Evolutionary conservation across 768 basidiomycete species (phyloP), one percentile per base, ranked within the genome.

Genomic region (Lactarius trivialis): DNA sequence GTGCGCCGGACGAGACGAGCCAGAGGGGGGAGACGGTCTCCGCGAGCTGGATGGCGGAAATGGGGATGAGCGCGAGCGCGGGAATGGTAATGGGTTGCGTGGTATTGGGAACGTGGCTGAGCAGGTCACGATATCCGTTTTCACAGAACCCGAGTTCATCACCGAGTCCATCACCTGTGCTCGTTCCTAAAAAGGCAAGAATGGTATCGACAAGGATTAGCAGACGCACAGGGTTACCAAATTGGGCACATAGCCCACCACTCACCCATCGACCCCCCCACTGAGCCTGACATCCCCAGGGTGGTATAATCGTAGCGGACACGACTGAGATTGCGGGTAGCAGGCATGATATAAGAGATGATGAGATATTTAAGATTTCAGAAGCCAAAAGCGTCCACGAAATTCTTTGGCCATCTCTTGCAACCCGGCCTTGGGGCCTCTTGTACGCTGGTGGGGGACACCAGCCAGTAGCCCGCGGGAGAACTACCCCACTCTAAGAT

Each of bases 91-190:
- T 55, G 52, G 57, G 21, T 41, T 58, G 56, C 14, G 52, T 33
- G 34, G 24, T 55, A 58, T 39, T 48, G 32, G 61, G 61, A 55
- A 58, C 61, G 61, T 41, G 61, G 61, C 55, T 32, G 41, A 33
- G n/a, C 30, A 61, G 36, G 55, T 26, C 55, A 61, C 56, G 37
- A 43, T 41, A 37, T 39, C 54, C 56, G 21, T 53, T 58, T 54
- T 28, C 51, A 33, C 15, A 34, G 56, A 21, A 36, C 21, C 32
- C 45, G 45, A 48, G 24, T 48, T 21, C 45, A 48, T 48, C 45
- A 26, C 45, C 45, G 45, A 48, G 34, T 37, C 51, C 50, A 51
- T 61, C 60, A 51, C n/a, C 32, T 33, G 51, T 52, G 49, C 21
- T 24, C 26, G 26, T 32, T 15, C 60, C 60, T 52, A 57, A 56